Conservation (phyloP, 345 rosid species). For the Noccaea bulbosa region DNA sequence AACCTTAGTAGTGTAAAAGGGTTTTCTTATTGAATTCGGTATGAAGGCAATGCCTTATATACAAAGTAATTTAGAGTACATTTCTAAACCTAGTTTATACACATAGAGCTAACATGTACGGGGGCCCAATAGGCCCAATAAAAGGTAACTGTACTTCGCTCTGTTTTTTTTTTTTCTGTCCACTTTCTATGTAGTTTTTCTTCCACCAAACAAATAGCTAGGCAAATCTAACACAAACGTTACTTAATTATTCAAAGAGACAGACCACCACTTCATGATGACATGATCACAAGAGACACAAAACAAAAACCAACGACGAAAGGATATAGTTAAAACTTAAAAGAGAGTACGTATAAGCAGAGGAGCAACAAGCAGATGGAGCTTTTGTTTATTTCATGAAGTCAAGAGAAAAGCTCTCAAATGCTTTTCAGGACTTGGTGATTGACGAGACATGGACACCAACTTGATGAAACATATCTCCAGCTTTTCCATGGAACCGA, state of each 20-base stretch:
- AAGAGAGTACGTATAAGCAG: slow-evolving; percentile 14
- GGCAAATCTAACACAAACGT: background rate
- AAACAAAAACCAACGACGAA: background rate
- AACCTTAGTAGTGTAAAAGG: too few species aligned
- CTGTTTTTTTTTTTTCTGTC: too few species aligned
- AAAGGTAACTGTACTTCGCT: too few species aligned
- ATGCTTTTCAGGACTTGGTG: slow-evolving; percentile 6
- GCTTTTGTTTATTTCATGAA: background rate
- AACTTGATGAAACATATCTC: slow-evolving; percentile 31
- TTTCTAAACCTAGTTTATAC: too few species aligned
- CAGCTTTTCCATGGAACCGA: slow-evolving; percentile 35
- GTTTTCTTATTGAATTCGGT: too few species aligned
- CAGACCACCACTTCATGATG: too few species aligned
- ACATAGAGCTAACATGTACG: too few species aligned
- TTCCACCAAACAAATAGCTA: too few species aligned
- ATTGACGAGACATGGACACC: slow-evolving; percentile 36
- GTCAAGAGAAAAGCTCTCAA: background rate
- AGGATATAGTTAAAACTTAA: background rate
- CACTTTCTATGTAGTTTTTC: too few species aligned
- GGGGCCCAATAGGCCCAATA: too few species aligned
- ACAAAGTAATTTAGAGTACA: too few species aligned
- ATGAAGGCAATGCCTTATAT: too few species aligned
- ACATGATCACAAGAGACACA: background rate
- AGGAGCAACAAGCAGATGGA: background rate
- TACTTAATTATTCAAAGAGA: background rate